A percentile compares a stretch with the other conserved stretches of the same genome.
Conservation (phyloP, 2,329 filamentous ascomycete genomes). For the Aspergillus sp. region DNA sequence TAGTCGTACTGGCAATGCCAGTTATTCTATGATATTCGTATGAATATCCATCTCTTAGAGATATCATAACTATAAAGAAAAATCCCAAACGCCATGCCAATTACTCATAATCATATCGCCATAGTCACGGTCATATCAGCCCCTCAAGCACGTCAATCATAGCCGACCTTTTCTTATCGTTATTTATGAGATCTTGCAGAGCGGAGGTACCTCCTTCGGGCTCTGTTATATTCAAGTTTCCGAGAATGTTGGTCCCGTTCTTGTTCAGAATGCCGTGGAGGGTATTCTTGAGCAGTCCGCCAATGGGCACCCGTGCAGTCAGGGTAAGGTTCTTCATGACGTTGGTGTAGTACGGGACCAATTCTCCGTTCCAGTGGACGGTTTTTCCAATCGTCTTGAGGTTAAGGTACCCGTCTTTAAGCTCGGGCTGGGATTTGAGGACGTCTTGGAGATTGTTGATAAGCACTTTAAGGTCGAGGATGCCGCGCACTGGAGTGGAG, state of each 20-base stretch:
- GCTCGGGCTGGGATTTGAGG: conserved; percentile 19
- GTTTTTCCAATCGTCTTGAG: conserved; percentile 22
- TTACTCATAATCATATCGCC: too few species aligned
- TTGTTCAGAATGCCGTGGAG: conserved; percentile 16
- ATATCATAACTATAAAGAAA: too few species aligned
- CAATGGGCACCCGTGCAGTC: conserved; percentile 22
- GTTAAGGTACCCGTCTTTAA: conserved; percentile 22
- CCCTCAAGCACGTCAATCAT: too few species aligned
- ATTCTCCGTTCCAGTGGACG: conserved; percentile 24
- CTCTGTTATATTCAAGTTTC: not conserved
- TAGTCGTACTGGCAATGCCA: too few species aligned
- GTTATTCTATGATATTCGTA: too few species aligned
- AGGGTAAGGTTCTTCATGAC: conserved; percentile 27
- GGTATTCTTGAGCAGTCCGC: conserved; percentile 24
- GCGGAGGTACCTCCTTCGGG: not conserved
- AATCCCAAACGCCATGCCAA: too few species aligned
- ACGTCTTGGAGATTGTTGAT: conserved; percentile 20
- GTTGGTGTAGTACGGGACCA: conserved; percentile 30
- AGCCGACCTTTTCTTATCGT: too few species aligned
- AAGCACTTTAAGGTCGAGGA: conserved; percentile 42
- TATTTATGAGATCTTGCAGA: too few species aligned
- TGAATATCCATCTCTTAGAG: too few species aligned
- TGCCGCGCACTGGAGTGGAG: conserved; percentile 43
- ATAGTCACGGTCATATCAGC: too few species aligned
- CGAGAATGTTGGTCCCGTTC: conserved; percentile 10